A percentile compares a stretch with the other conserved stretches of the same genome.
phyloP scores from a whole-genome alignment of 208 protist species.

The Endotrypanum monterogeii region DNA sequence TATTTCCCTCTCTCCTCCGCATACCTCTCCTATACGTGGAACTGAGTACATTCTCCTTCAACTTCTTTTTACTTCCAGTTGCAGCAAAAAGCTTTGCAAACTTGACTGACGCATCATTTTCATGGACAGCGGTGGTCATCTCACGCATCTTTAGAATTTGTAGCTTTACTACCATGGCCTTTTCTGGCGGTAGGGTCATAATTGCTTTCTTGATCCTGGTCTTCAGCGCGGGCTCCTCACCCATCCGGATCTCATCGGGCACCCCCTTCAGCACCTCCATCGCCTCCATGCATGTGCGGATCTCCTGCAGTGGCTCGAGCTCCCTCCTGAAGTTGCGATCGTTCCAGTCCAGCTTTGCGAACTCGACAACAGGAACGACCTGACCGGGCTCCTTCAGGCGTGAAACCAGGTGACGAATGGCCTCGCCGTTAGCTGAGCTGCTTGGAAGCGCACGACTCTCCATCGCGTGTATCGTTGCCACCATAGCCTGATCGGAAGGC shows the following conservation, averaged over 20 bases:
- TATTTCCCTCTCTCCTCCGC: slow-evolving; percentile 17
- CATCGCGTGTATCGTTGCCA: slow-evolving; percentile 25
- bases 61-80: slow-evolving; percentile 27
- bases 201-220: slow-evolving; percentile 47
- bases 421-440: slow-evolving; percentile 36
- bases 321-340: slow-evolving; percentile 57
- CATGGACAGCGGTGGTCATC: slow-evolving; percentile 1
- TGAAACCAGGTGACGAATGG: slow-evolving; percentile 43
- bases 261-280: slow-evolving; percentile 36
- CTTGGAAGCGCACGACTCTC: slow-evolving; percentile 14
- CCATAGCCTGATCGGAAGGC: slow-evolving; percentile 27
- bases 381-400: slow-evolving; percentile 26
- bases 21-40: background rate
- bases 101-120: slow-evolving; percentile 8
- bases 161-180: slow-evolving; percentile 29
- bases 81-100: slow-evolving; percentile 29
- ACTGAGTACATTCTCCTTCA: slow-evolving; percentile 29
- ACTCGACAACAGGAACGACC: slow-evolving; percentile 32
- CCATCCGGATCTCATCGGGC: slow-evolving; percentile 3
- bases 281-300: slow-evolving; percentile 62
- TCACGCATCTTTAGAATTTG: slow-evolving; percentile 27
- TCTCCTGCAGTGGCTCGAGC: slow-evolving; percentile 37
- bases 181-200: slow-evolving; percentile 37
- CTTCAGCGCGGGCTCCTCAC: background rate
- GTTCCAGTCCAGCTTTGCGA: slow-evolving; percentile 53